Base-by-base conservation (phyloP, 2,329 filamentous ascomycete species). In the Hypoxylon sp. region DNA sequence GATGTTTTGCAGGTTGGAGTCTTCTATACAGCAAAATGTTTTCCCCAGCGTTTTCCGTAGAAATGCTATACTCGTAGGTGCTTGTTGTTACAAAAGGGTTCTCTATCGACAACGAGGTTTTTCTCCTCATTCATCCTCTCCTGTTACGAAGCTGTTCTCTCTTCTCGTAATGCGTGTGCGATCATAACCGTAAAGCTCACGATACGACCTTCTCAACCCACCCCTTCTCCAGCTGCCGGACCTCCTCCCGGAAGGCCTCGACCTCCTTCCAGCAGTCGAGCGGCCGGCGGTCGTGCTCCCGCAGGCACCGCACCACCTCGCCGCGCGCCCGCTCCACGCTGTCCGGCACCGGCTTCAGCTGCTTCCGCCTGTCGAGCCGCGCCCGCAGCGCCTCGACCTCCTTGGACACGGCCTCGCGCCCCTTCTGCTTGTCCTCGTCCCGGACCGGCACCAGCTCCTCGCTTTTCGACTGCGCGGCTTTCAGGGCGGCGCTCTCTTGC, bases 211-310 rank as follows among this genome's bases (percentile, higher is more conserved):
- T 92, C 75, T 96, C 90, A 34, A 97, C 92, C 87, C 96, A 98
- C 24, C 84, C 84, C 79, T 88, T 90, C 86, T 97, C 94, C 79
- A 97, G 79, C 81, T 87, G 88, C 71, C 91, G 88, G 52, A 98
- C 94, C 84, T 97, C 92, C 72, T 86, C 85, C 87, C 94, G 97
- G 79, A 98, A 98, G 19, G 83, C 84, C 81, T 96, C 91, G 22
- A 97, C 93, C 85, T 97, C 93, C 79, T 89, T 86, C 91, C 92
- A 97, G 85, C 94, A 98, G 82, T 97, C 92, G 75, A 97, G 82
- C 76, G 94, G 94, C 77, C 93, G 86, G 68, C 93, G 85, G 79
- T 97, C 94, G 78, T 97, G 90, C 74, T 90, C 85, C 65, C 91
- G 84, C 82, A 98, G 82, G 77, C 94, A 98, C 72, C 86, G 85